These are phyloP conservation scores for Escovopsis weberi DNA, from an alignment of 2,329 filamentous ascomycete genomes.

Conservation along the genomic window DNA sequence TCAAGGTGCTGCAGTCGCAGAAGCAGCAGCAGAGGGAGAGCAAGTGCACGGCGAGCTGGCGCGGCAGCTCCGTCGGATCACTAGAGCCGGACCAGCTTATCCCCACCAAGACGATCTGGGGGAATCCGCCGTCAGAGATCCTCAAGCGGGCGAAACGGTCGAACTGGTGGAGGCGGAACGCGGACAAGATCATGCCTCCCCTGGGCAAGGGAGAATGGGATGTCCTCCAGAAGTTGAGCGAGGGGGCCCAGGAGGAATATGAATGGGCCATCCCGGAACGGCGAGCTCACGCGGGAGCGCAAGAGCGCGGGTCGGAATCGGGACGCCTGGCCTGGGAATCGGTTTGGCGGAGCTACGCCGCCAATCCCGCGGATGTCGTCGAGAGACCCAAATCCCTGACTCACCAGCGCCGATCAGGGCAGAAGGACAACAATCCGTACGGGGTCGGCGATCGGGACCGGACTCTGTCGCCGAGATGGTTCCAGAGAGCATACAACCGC, in stretches of 20 bases:
- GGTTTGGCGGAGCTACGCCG: slow-evolving; percentile 31
- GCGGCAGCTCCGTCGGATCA: slow-evolving; percentile 10
- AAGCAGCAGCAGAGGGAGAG: slow-evolving; percentile 15
- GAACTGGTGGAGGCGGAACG: slow-evolving; percentile 31
- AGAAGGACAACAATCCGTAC: slow-evolving; percentile 23
- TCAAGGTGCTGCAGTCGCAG: slow-evolving; percentile 28
- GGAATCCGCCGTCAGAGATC: slow-evolving; percentile 25
- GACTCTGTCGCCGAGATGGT: slow-evolving; percentile 24
- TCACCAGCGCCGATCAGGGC: slow-evolving; percentile 20
- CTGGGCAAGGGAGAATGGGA: slow-evolving; percentile 41
- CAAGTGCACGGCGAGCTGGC: slow-evolving; percentile 13
- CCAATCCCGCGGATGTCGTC: slow-evolving; percentile 21
- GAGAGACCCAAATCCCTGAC: slow-evolving; percentile 23
- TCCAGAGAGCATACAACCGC: slow-evolving; percentile 32
- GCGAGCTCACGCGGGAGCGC: slow-evolving; percentile 6
- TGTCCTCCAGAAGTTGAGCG: slow-evolving; percentile 30
- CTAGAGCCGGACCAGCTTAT: slow-evolving; percentile 22
- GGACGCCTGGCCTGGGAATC: slow-evolving; percentile 23
- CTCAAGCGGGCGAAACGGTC: slow-evolving; percentile 27
- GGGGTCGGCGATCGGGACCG: slow-evolving; percentile 17
- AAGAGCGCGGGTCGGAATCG: neutral
- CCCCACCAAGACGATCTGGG: slow-evolving; percentile 34
- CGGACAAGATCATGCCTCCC: slow-evolving; percentile 38
- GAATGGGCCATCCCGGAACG: slow-evolving; percentile 24
- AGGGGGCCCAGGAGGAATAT: slow-evolving; percentile 21